Conservation (phyloP, 2,329 filamentous ascomycete genomes). For the Pseudocercospora crystallina region DNA sequence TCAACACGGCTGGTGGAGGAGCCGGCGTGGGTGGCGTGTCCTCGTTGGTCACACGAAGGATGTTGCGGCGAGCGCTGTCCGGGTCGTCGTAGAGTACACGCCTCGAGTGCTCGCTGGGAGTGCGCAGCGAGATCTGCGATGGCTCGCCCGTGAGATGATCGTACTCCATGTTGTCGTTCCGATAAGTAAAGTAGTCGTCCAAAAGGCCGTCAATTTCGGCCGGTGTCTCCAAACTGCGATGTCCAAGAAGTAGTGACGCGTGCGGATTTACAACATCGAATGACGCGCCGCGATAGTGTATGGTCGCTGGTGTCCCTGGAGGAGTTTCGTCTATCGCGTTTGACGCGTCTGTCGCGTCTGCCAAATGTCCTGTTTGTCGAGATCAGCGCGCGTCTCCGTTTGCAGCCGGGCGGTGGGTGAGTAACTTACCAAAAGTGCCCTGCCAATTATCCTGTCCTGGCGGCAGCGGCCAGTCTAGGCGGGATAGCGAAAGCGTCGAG, state of each 20-base stretch:
- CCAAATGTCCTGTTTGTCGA: constrained; percentile 20
- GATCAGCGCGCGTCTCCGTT: constrained; percentile 12
- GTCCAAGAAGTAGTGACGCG: constrained; percentile 32
- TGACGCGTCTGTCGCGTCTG: neutral
- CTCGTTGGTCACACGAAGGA: constrained; percentile 23
- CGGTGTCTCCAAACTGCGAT: constrained; percentile 32
- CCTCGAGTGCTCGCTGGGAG: constrained; percentile 19
- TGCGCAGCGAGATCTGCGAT: constrained; percentile 16
- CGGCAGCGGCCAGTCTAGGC: constrained; percentile 32
- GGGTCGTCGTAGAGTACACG: constrained; percentile 30
- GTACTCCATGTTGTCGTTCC: constrained; percentile 13
- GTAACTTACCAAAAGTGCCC: constrained; percentile 29
- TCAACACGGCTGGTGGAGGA: constrained; percentile 13
- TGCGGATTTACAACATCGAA: constrained; percentile 39
- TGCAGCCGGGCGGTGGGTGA: neutral
- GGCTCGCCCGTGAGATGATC: constrained; percentile 17
- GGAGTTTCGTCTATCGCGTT: constrained; percentile 13
- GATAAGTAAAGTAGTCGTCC: constrained; percentile 33
- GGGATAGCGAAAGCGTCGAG: constrained; percentile 29
- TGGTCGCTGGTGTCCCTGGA: constrained; percentile 27
- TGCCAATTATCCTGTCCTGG: constrained; percentile 29
- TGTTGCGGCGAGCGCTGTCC: constrained; percentile 29
- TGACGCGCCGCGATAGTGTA: constrained; percentile 34
- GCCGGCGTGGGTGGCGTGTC: constrained; percentile 7
- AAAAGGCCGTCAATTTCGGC: constrained; percentile 35